These are phyloP conservation scores for Apophysomyces trapeziformis DNA, from an alignment of 371 early-diverging fungal genomes.

Conservation along the genomic window DNA sequence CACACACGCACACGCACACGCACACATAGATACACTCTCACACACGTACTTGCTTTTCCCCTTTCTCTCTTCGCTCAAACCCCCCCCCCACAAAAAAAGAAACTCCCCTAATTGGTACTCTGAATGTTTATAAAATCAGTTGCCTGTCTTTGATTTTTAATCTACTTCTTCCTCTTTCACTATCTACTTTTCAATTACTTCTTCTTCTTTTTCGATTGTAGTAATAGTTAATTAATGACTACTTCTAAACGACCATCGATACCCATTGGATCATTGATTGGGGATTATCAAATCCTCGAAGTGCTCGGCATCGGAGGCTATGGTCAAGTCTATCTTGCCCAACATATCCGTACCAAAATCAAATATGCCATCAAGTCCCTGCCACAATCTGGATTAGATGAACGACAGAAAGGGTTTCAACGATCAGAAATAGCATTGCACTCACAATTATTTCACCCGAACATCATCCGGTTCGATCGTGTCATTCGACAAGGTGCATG, in stretches of 20 bases:
- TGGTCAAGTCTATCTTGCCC: conserved; percentile 70
- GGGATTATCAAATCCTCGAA: conserved; percentile 40
- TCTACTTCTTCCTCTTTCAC: background rate
- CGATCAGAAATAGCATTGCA: conserved; percentile 76
- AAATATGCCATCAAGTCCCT: conserved; percentile 72
- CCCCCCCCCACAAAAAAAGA: background rate
- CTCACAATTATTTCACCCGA: conserved; percentile 63
- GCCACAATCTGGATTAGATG: conserved; percentile 51
- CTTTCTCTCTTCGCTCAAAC: background rate
- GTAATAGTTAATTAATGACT: conserved; percentile 4
- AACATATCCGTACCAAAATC: conserved; percentile 38
- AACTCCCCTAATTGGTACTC: background rate
- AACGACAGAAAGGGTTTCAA: conserved; percentile 57
- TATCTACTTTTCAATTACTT: conserved; percentile 1
- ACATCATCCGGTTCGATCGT: conserved; percentile 73
- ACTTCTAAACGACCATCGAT: conserved; percentile 16
- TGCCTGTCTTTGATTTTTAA: background rate
- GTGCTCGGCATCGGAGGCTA: conserved; percentile 75
- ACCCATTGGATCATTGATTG: conserved; percentile 38
- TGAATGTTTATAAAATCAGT: conserved; percentile 2
- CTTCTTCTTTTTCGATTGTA: background rate
- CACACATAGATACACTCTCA: background rate
- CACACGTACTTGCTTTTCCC: background rate
- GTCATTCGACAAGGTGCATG: conserved; percentile 59
- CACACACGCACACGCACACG: conserved; percentile 5